Percentiles rank a stretch among this genome's conserved stretches.
phyloP scores from a whole-genome alignment of 257 asterid genomes.

The Misopates orontium region DNA sequence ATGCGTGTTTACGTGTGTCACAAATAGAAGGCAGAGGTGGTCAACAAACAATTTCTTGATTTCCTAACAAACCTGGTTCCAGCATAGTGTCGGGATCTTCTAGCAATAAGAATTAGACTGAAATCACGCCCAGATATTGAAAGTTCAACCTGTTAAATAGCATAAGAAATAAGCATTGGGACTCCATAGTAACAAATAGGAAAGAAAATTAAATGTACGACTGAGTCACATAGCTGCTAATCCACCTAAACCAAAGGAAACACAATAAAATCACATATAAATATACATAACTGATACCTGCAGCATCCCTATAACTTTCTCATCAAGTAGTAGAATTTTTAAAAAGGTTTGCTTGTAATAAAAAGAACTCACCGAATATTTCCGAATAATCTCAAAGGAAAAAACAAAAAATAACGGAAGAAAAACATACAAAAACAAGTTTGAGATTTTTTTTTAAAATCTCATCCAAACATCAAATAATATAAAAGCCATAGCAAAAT shows the following conservation, averaged over 20 bases:
- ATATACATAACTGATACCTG: not conserved
- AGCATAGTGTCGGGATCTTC: slow-evolving; percentile 97
- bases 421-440: slow-evolving; percentile 1
- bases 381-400: not conserved
- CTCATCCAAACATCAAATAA: slow-evolving; percentile 66
- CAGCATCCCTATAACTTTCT: slow-evolving; percentile 2
- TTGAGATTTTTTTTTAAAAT: not conserved
- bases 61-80: slow-evolving; percentile 78
- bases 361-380: slow-evolving; percentile 10
- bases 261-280: not conserved
- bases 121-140: slow-evolving; percentile 58
- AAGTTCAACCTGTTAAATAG: slow-evolving; percentile 58
- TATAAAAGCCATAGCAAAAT: slow-evolving; percentile 86
- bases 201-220: not conserved
- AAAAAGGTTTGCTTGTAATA: not conserved
- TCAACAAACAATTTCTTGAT: slow-evolving; percentile 9
- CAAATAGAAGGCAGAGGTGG: slow-evolving; percentile 16
- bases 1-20: not conserved
- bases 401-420: slow-evolving; percentile 6
- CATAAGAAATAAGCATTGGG: slow-evolving; percentile 4
- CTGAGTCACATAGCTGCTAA: not conserved
- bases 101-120: slow-evolving; percentile 71
- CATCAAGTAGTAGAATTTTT: not conserved
- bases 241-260: slow-evolving; percentile 3
- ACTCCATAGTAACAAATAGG: not conserved